phyloP scores from a whole-genome alignment of 164 flowering plant species.

The Malania oleifera region DNA sequence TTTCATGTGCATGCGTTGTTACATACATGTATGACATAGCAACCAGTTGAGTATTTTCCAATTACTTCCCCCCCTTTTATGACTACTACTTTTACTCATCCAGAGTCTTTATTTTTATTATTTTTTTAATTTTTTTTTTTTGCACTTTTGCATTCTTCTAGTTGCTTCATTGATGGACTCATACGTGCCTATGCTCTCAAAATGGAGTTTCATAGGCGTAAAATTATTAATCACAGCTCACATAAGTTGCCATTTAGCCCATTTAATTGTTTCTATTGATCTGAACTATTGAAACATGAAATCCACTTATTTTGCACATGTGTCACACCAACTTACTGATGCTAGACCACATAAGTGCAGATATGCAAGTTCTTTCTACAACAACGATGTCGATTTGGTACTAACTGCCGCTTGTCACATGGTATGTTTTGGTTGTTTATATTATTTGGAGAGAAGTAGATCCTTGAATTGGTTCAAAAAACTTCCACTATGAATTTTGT shows the following conservation, averaged over 20 bases:
- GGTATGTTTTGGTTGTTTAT: constrained; percentile 57
- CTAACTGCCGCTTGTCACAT: constrained; percentile 92
- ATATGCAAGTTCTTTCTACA: constrained; percentile 98
- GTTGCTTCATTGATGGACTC: no score
- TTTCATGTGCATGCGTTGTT: no score
- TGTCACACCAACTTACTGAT: constrained; percentile 39
- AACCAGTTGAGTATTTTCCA: no score
- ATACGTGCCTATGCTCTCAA: background rate
- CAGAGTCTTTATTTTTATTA: no score
- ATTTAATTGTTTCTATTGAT: no score
- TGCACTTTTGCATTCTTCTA: no score
- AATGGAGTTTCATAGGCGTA: no score
- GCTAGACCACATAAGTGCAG: constrained; percentile 68
- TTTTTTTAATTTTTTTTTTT: no score
- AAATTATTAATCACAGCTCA: no score
- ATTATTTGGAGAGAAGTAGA: constrained; percentile 6
- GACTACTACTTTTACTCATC: no score
- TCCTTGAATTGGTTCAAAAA: constrained; percentile 2
- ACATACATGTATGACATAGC: no score
- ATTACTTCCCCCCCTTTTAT: no score
- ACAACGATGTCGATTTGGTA: constrained; percentile 95
- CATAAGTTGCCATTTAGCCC: background rate
- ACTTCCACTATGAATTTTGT: background rate
- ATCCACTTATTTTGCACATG: constrained; percentile 16
- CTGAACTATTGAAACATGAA: background rate